Percentiles rank a stretch among this genome's conserved stretches.
Evolutionary conservation across 179 eudicot genomes (phyloP).

Genomic region (Corrigiola litoralis): DNA sequence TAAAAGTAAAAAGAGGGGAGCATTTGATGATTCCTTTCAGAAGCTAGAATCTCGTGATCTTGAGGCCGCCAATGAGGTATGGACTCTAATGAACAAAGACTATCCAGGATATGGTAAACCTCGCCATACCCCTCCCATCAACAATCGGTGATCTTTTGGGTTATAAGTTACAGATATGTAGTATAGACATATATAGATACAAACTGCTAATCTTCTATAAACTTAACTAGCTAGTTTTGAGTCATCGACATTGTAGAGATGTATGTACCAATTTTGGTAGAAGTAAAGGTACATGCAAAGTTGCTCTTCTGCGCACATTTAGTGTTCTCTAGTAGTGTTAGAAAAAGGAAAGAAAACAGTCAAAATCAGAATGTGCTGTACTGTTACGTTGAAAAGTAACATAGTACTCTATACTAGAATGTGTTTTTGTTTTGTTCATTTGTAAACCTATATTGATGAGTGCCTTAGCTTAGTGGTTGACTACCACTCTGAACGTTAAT

Average conservation of each 20-base stretch:
- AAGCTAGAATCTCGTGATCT: constrained; percentile 10
- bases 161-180: neutral
- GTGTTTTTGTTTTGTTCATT: no score
- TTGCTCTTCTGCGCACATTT: neutral
- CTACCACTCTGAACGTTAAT: no score
- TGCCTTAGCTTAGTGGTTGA: no score
- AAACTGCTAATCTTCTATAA: neutral
- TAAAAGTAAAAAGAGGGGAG: neutral
- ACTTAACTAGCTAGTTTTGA: neutral
- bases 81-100: constrained; percentile 29
- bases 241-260: neutral
- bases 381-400: no score
- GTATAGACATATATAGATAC: neutral
- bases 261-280: constrained; percentile 24
- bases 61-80: constrained; percentile 20
- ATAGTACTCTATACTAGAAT: no score
- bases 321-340: no score
- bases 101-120: constrained; percentile 24
- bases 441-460: no score
- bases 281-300: constrained; percentile 1
- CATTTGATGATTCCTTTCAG: neutral
- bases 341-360: no score
- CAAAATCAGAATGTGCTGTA: no score
- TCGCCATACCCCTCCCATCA: constrained; percentile 28
- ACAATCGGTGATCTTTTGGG: constrained; percentile 23